These are phyloP conservation scores for Zymoseptoria pseudotritici DNA, from an alignment of 2,329 filamentous ascomycete genomes.

Conservation along the genomic window DNA sequence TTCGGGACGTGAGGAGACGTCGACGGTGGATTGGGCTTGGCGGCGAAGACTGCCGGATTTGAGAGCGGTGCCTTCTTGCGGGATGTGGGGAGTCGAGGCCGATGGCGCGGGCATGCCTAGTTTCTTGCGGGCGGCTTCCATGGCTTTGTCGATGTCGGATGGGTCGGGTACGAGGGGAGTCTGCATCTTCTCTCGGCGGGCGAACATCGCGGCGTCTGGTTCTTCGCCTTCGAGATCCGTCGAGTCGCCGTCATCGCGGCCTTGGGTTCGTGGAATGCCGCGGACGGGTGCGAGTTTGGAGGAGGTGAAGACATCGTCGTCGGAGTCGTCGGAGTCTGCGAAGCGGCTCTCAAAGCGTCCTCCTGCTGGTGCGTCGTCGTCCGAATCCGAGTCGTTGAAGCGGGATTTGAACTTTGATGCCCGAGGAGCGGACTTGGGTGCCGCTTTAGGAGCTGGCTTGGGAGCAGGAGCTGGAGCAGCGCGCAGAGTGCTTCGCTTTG, in stretches of 20 bases:
- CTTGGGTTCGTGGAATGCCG: conserved; percentile 51
- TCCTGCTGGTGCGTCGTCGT: conserved; percentile 30
- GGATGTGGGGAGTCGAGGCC: conserved; percentile 9
- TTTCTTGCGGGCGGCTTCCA: conserved; percentile 28
- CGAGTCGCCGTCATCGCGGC: conserved; percentile 50
- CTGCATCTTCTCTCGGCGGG: conserved; percentile 27
- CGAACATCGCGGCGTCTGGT: conserved; percentile 21
- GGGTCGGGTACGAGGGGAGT: conserved; percentile 26
- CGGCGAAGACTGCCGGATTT: conserved; percentile 33
- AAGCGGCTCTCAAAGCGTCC: conserved; percentile 40
- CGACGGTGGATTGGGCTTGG: conserved; percentile 47
- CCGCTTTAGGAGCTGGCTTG: conserved; percentile 2
- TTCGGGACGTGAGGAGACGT: conserved; percentile 27
- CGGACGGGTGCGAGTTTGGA: conserved; percentile 46
- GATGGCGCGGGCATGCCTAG: conserved; percentile 21
- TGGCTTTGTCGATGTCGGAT: conserved; percentile 33
- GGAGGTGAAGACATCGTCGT: conserved; percentile 40
- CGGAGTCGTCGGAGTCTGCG: conserved; percentile 45
- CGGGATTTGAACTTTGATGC: conserved; percentile 38
- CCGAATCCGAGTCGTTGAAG: conserved; percentile 67
- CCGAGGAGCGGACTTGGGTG: conserved; percentile 6
- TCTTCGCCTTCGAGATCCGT: conserved; percentile 44
- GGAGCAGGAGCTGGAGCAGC: background rate
- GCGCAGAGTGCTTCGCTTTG: conserved; percentile 1
- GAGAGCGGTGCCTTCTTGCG: conserved; percentile 28